Conservation (phyloP, 495 filamentous ascomycete species). For the Parachaetomium inaequale region DNA sequence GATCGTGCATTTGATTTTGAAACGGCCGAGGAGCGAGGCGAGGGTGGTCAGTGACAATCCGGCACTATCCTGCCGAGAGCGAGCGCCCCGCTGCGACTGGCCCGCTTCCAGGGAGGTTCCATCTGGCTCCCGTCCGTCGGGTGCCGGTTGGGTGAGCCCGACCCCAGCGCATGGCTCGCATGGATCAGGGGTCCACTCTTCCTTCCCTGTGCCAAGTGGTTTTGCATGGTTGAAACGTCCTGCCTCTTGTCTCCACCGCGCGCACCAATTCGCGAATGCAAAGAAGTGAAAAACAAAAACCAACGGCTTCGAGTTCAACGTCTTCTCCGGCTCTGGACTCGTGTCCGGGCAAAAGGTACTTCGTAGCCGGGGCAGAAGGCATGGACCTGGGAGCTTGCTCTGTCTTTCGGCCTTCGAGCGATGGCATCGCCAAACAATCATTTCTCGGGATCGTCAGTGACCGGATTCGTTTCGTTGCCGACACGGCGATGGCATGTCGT, state of each 20-base stretch:
- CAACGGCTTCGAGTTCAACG: neutral
- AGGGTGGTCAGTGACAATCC: conserved; percentile 23
- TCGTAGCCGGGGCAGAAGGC: neutral
- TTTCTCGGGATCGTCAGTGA: too few species aligned
- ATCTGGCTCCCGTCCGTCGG: neutral
- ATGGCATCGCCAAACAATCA: too few species aligned
- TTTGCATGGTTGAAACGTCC: conserved; percentile 13
- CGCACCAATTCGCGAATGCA: conserved; percentile 16
- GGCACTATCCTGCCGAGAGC: conserved; percentile 8
- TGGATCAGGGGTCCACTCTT: conserved; percentile 3
- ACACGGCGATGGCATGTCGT: too few species aligned
- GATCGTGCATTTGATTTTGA: conserved; percentile 13
- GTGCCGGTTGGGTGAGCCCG: conserved; percentile 16
- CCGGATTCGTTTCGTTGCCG: too few species aligned
- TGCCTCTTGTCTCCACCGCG: conserved; percentile 11
- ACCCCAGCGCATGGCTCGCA: conserved; percentile 15
- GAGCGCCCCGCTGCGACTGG: neutral
- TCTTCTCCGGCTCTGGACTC: neutral
- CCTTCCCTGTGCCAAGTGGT: conserved; percentile 1
- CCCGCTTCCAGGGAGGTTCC: neutral
- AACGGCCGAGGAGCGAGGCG: conserved; percentile 19
- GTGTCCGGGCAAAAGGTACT: conserved; percentile 2
- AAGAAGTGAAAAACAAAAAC: neutral
- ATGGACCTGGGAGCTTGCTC: neutral
- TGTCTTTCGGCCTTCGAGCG: neutral